Conservation (phyloP, 2,329 filamentous ascomycete species). For the Penicillium sp. region DNA sequence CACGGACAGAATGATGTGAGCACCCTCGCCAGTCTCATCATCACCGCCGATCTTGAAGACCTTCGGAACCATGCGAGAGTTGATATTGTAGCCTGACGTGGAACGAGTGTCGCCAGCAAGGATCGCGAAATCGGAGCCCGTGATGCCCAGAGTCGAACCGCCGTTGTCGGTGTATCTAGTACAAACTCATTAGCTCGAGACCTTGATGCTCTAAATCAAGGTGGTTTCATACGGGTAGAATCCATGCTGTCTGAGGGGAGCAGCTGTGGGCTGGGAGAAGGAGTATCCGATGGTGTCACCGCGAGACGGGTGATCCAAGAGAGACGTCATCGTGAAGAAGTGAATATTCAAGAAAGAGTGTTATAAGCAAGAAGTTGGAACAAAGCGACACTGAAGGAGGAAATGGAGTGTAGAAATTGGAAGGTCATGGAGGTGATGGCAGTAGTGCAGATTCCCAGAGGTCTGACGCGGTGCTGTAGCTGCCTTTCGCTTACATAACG, state of each 20-base stretch:
- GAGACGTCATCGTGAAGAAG: slow-evolving; percentile 51
- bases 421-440: slow-evolving; percentile 10
- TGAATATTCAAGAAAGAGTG: background rate
- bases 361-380: background rate
- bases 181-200: slow-evolving; percentile 12
- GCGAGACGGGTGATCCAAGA: slow-evolving; percentile 51
- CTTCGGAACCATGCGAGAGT: slow-evolving; percentile 91
- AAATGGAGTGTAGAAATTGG: slow-evolving; percentile 4
- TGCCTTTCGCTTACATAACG: slow-evolving; percentile 41
- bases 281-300: slow-evolving; percentile 59
- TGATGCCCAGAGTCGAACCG: slow-evolving; percentile 91
- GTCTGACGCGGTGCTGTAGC: slow-evolving; percentile 39
- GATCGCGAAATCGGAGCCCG: slow-evolving; percentile 90
- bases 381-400: slow-evolving; percentile 1
- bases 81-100: slow-evolving; percentile 97
- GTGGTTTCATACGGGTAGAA: slow-evolving; percentile 77
- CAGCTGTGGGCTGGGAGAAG: slow-evolving; percentile 53
- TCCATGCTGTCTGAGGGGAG: slow-evolving; percentile 62
- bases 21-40: slow-evolving; percentile 78
- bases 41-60: slow-evolving; percentile 96
- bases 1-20: slow-evolving; percentile 85
- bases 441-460: slow-evolving; percentile 15
- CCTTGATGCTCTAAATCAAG: background rate
- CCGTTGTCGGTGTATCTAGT: slow-evolving; percentile 88
- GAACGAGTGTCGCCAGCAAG: slow-evolving; percentile 96